These are phyloP conservation scores for Pestalotiopsis sp. DNA, from an alignment of 2,329 filamentous ascomycete species.

Conservation along the genomic window DNA sequence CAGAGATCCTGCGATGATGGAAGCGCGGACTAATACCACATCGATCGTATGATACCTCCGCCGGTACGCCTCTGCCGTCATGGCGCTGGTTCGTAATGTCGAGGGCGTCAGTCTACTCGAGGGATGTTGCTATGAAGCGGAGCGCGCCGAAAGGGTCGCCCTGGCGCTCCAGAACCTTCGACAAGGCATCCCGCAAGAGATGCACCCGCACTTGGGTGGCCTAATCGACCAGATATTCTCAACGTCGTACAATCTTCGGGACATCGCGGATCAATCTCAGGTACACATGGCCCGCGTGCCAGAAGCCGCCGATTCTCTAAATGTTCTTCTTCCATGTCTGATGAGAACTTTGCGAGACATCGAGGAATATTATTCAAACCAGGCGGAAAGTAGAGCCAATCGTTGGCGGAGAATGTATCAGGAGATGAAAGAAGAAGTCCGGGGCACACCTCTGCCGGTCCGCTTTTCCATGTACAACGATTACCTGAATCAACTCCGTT, in stretches of 20 bases:
- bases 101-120: conserved; percentile 42
- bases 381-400: conserved; percentile 45
- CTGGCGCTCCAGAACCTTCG: conserved; percentile 52
- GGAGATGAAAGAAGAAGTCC: conserved; percentile 54
- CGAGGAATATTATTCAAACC: conserved; percentile 52
- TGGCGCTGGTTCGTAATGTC: conserved; percentile 20
- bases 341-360: conserved; percentile 57
- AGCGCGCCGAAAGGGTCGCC: conserved; percentile 51
- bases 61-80: background rate
- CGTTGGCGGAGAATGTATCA: conserved; percentile 64
- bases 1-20: background rate
- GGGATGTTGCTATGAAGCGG: conserved; percentile 58
- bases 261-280: conserved; percentile 57
- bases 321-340: conserved; percentile 59
- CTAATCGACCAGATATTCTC: conserved; percentile 50
- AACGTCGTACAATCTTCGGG: conserved; percentile 50
- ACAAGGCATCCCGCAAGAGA: conserved; percentile 42
- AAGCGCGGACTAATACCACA: background rate
- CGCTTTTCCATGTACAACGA: conserved; percentile 60
- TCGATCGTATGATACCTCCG: background rate
- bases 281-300: conserved; percentile 52
- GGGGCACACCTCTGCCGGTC: conserved; percentile 51
- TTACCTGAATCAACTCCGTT: conserved; percentile 51
- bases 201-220: conserved; percentile 48
- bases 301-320: conserved; percentile 56